Evolutionary conservation across 2,329 filamentous ascomycete genomes (phyloP), one percentile per base, ranked within the genome.

Genomic region (Alternaria solani): DNA sequence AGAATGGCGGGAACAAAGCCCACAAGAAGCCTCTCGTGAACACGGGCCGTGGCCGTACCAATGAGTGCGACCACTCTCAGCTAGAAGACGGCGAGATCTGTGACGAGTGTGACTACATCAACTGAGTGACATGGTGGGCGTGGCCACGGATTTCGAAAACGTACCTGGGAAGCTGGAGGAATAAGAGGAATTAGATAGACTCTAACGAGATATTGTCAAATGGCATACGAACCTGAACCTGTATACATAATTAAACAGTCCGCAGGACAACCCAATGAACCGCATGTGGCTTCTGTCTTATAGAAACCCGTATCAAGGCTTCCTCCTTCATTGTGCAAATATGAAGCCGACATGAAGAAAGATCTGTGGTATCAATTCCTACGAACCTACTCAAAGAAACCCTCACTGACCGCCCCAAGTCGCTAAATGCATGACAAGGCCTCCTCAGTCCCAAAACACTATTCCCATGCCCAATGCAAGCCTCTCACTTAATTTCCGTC

Each of bases 401-500:
- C 51, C 18, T 11, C 42, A 32, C 28, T 6, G n/a, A 47, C 32
- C 32, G 38, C 23, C 18, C 51, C 51, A 49, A 55, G 42, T 48
- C 54, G 48, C 58, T 61, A 57, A 52, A 61, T 61, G 54, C 58
- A 61, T 54, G 41, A 61, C 38, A 52, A 46, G 41, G 54, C 43
- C 4, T 36, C 36, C 26, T 46, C 20, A n/a, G 28, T 7, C 8
- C 12, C 30, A 23, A 44, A 51, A 38, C 26, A 44, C 14, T 46
- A 30, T 11, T 14, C 38, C 26, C 11, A 5, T n/a, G 28, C 14
- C 38, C 12, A n/a, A 23, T 18, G 14, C 5, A 11, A 49, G 7
- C 12, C 32, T 41, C n/a, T 51, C 61, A 77, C 61, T 77, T 77
- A 63, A 78, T 78, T 58, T 78, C 69, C 14, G 92, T 91, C 86